These are phyloP conservation scores for Xylariaceae sp. DNA, from an alignment of 2,329 filamentous ascomycete species.

Conservation along the genomic window DNA sequence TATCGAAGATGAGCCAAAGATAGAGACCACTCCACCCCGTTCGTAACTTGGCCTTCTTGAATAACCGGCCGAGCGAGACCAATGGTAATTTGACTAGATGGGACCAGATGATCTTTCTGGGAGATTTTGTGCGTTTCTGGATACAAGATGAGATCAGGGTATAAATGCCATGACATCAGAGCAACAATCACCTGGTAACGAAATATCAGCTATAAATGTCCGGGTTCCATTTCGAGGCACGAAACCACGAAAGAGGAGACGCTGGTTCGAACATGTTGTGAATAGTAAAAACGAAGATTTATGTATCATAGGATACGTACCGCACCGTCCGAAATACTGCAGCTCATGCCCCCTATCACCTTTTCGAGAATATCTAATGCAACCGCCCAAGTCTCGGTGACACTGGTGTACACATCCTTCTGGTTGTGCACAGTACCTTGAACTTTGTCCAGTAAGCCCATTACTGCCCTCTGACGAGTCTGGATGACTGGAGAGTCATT, in stretches of 20 bases:
- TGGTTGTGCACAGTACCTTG: not conserved
- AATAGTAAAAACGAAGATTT: no score
- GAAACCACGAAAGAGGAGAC: no score
- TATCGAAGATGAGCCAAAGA: slow-evolving; percentile 9
- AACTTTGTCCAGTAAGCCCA: not conserved
- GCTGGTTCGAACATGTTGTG: no score
- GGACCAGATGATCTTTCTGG: slow-evolving; percentile 3
- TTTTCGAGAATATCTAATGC: slow-evolving; percentile 8
- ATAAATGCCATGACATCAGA: slow-evolving; percentile 7
- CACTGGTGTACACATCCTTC: slow-evolving; percentile 7
- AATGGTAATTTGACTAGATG: slow-evolving; percentile 2
- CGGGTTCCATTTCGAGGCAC: no score
- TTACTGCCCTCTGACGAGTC: not conserved
- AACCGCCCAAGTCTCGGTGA: slow-evolving; percentile 8
- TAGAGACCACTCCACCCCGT: slow-evolving; percentile 11
- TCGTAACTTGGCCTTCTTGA: not conserved
- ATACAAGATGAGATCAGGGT: slow-evolving; percentile 4
- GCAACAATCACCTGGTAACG: not conserved
- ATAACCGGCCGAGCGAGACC: not conserved
- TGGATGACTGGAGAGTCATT: slow-evolving; percentile 3
- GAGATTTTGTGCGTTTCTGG: not conserved
- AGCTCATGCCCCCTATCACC: slow-evolving; percentile 3
- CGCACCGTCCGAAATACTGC: slow-evolving; percentile 4
- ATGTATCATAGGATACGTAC: not conserved
- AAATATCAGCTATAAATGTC: no score